Evolutionary conservation across 2,329 filamentous ascomycete genomes (phyloP).

Genomic region (Colletotrichum magnum): DNA sequence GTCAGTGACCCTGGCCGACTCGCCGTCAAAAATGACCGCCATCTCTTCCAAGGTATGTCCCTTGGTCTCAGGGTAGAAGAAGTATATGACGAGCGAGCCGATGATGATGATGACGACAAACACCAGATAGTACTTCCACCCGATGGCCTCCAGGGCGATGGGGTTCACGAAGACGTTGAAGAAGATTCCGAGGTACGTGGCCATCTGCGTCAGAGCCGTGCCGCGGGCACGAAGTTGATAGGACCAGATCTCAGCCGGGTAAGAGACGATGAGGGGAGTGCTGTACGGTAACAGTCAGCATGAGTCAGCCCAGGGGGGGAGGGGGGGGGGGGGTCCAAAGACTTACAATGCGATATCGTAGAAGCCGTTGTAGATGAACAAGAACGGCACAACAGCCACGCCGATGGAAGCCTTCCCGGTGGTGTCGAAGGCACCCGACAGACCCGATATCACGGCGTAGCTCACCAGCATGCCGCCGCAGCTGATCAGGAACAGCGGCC

Average conservation of each 20-base stretch:
- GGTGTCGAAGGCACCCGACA: conserved; percentile 52
- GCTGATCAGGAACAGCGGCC: conserved; percentile 44
- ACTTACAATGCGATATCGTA: conserved; percentile 44
- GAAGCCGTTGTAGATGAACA: conserved; percentile 58
- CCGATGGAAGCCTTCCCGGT: conserved; percentile 49
- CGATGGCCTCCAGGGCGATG: conserved; percentile 56
- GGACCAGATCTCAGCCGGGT: conserved; percentile 49
- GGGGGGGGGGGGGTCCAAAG: too few relatives aligned
- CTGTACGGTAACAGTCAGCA: conserved; percentile 39
- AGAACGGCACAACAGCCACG: conserved; percentile 56
- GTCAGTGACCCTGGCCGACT: conserved; percentile 13
- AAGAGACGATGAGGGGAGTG: conserved; percentile 49
- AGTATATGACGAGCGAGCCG: conserved; percentile 49
- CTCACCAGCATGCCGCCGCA: conserved; percentile 47
- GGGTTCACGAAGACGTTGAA: conserved; percentile 58
- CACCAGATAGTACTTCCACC: conserved; percentile 61
- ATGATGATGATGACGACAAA: conserved; percentile 53
- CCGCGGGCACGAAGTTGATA: conserved; percentile 49
- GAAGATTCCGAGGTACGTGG: conserved; percentile 30
- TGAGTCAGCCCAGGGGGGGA: too few relatives aligned
- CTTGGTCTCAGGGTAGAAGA: conserved; percentile 49
- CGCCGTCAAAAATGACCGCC: conserved; percentile 36
- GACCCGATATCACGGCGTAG: conserved; percentile 57
- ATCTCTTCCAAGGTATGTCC: conserved; percentile 43
- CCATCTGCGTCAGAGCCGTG: conserved; percentile 42